Evolutionary conservation across 371 early-diverging fungal genomes (phyloP), one percentile per base, ranked within the genome.

Genomic region (Mucor plumbeus): DNA sequence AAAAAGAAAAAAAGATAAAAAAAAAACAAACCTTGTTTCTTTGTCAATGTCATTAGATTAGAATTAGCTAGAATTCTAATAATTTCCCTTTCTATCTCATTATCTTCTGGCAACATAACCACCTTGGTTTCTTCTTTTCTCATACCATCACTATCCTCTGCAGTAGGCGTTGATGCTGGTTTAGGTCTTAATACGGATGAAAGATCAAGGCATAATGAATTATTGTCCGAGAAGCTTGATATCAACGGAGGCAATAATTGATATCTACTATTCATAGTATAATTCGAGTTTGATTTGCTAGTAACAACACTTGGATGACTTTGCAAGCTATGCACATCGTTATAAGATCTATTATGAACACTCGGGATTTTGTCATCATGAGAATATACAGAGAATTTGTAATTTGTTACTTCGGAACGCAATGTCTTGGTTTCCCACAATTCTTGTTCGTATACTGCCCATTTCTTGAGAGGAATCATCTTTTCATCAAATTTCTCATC

Each of bases 391-490:
- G 64, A 43, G 3, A 61, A 59, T 7, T 41, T 50, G 26, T 56
- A 15, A 0, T 26, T 38, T 0, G 70, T 65, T 8, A 39, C 61
- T 43, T 62, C 63, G 21, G 74, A 75, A 15, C 47, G 73, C 9
- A 62, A 38, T 21, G 78, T 75, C 19, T 67, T 68, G 3, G 70
- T 78, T 63, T 88, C 92, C 91, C 90, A 91, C 48, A 91, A 71
- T 57, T 91, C 90, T 71, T 90, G 88, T 68, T 92, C 96, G 68
- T 94, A 95, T 33, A 95, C 95, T 56, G 87, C 80, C 96, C 96
- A 96, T 74, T 91, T 92, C 87, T 90, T 91, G 72, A 92, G 77
- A 7, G 95, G 94, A 60, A 97, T 94, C 60, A 83, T 80, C 40
- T 87, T 76, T n/a, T 94, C 91, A 68, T 95, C 95, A 76, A 94